These are phyloP conservation scores for Microdochium nivale DNA, from an alignment of 2,329 filamentous ascomycete genomes.

Conservation along the genomic window DNA sequence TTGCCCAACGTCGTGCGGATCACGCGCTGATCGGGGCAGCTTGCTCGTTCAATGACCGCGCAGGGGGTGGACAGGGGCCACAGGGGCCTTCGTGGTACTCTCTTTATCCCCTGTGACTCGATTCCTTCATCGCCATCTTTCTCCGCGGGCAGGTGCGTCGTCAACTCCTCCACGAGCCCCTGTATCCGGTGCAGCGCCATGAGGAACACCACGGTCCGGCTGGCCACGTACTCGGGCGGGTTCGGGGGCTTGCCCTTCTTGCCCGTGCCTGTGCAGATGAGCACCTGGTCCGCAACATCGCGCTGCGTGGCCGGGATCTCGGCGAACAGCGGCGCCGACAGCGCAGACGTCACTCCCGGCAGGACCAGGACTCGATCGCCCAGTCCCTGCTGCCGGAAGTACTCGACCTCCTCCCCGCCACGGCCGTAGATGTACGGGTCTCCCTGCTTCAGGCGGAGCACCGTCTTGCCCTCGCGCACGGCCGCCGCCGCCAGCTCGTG, in stretches of 20 bases:
- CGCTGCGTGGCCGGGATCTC: slow-evolving; percentile 83
- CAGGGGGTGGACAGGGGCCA: slow-evolving; percentile 80
- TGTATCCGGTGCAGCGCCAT: slow-evolving; percentile 87
- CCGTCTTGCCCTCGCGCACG: slow-evolving; percentile 57
- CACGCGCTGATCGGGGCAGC: slow-evolving; percentile 87
- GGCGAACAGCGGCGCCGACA: slow-evolving; percentile 83
- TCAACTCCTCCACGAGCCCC: slow-evolving; percentile 66
- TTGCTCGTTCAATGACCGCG: slow-evolving; percentile 87
- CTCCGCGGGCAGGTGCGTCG: slow-evolving; percentile 26
- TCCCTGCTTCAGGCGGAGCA: slow-evolving; percentile 88
- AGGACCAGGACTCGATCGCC: slow-evolving; percentile 59
- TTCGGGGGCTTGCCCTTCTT: slow-evolving; percentile 75
- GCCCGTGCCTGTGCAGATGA: slow-evolving; percentile 95
- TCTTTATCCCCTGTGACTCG: slow-evolving; percentile 22
- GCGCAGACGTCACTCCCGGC: slow-evolving; percentile 82
- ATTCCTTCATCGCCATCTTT: slow-evolving; percentile 20
- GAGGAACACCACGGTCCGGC: slow-evolving; percentile 81
- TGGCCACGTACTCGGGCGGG: slow-evolving; percentile 70
- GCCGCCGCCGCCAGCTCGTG: slow-evolving; percentile 68
- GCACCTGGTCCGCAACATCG: slow-evolving; percentile 81
- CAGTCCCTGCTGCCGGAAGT: slow-evolving; percentile 67
- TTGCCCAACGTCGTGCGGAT: slow-evolving; percentile 77
- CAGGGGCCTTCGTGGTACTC: slow-evolving; percentile 22
- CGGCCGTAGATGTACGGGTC: slow-evolving; percentile 95
- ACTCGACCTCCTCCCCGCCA: slow-evolving; percentile 85